Conservation (phyloP, 306 rosid species). For the Glycine soja region DNA sequence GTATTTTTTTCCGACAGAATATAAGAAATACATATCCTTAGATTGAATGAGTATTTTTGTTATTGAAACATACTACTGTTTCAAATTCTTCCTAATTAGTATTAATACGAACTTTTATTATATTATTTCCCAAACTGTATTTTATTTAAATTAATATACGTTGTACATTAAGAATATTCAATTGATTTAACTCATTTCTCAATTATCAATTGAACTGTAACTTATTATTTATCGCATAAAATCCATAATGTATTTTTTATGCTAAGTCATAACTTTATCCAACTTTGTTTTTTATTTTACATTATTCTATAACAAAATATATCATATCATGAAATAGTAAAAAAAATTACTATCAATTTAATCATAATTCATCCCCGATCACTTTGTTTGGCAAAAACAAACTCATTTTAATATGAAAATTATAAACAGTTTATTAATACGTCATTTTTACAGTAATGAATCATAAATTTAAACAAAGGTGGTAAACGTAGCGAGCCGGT, state of each 20-base stretch:
- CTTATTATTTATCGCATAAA: not conserved
- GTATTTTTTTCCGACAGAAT: too few relatives aligned
- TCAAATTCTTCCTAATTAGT: not conserved
- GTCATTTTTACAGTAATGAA: not conserved
- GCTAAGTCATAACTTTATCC: not conserved
- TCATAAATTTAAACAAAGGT: not conserved
- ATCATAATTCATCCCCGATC: not conserved
- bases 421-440: not conserved
- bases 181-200: not conserved
- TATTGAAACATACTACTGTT: too few relatives aligned
- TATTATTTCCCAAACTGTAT: not conserved
- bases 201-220: not conserved
- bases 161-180: not conserved
- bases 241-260: not conserved
- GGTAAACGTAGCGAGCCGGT: too few relatives aligned
- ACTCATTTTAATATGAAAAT: not conserved
- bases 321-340: not conserved
- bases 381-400: too few relatives aligned
- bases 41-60: too few relatives aligned
- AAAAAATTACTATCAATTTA: not conserved
- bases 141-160: not conserved
- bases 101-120: not conserved
- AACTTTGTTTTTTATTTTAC: not conserved
- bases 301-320: not conserved
- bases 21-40: too few relatives aligned